Conservation (phyloP, 23 red algal species). For the Gracilariopsis chorda region DNA sequence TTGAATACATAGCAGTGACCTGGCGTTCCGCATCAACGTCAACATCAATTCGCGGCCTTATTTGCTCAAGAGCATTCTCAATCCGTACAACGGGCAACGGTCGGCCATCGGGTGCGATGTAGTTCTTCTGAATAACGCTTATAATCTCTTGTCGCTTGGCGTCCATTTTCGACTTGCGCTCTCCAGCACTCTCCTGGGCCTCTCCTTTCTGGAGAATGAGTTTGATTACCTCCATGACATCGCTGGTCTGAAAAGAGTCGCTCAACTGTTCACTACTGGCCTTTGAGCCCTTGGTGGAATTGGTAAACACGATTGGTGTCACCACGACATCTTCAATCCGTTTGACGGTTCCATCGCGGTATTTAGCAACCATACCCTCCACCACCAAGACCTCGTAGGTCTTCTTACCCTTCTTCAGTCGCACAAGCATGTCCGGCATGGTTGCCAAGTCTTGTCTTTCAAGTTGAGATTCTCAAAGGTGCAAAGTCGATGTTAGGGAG, state of each 20-base stretch:
- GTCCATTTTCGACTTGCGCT: constrained; percentile 80
- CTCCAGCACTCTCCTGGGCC: constrained; percentile 69
- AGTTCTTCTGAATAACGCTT: constrained; percentile 67
- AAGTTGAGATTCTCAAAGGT: too few species aligned
- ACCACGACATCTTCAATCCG: constrained; percentile 70
- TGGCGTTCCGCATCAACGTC: constrained; percentile 66
- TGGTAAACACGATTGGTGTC: constrained; percentile 66
- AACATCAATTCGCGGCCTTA: constrained; percentile 61
- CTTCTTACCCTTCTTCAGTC: constrained; percentile 69
- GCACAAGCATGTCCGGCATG: constrained; percentile 75
- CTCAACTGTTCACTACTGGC: constrained; percentile 59
- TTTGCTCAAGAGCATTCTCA: constrained; percentile 75
- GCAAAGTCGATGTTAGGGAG: too few species aligned
- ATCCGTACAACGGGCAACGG: constrained; percentile 62
- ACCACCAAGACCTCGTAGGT: constrained; percentile 82
- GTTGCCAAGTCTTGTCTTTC: too few species aligned
- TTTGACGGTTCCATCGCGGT: constrained; percentile 62
- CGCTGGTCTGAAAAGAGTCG: constrained; percentile 53
- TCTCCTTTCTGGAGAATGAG: constrained; percentile 80
- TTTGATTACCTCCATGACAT: constrained; percentile 22
- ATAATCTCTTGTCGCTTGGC: constrained; percentile 73
- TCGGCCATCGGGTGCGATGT: constrained; percentile 48
- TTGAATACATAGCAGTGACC: constrained; percentile 44
- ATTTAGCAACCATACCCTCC: constrained; percentile 75
- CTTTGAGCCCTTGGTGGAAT: constrained; percentile 64